Evolutionary conservation across 163 green algal genomes (phyloP).

Genomic region (Chlorella variabilis): DNA sequence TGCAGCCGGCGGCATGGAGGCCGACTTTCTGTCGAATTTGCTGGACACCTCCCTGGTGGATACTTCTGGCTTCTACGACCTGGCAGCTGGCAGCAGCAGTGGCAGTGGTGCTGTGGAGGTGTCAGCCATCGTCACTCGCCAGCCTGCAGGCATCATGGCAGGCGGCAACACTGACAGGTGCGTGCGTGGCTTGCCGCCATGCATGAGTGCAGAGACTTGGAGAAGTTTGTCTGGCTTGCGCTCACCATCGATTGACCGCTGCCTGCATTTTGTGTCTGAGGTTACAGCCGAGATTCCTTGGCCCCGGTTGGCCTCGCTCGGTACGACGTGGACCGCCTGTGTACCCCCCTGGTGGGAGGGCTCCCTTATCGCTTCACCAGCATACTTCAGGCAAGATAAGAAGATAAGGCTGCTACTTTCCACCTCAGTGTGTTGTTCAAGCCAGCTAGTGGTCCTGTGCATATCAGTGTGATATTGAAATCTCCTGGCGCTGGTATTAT

Average conservation of each 20-base stretch:
- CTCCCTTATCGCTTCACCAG: slow-evolving; percentile 24
- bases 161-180: slow-evolving; percentile 6
- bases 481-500: slow-evolving; percentile 7
- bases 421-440: no score
- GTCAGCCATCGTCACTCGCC: neutral
- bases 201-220: neutral
- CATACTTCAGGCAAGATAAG: slow-evolving; percentile 30
- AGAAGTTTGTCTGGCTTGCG: neutral
- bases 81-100: neutral
- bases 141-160: slow-evolving; percentile 32
- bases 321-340: slow-evolving; percentile 33
- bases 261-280: neutral
- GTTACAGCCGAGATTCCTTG: slow-evolving; percentile 6
- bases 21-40: neutral
- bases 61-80: neutral
- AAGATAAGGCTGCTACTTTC: no score
- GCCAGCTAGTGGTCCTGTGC: no score
- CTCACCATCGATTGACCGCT: no score
- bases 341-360: neutral
- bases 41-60: neutral
- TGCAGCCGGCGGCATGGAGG: neutral
- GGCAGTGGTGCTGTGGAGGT: slow-evolving; percentile 13
- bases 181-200: neutral
- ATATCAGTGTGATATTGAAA: no score
- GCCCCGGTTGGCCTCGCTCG: slow-evolving; percentile 16